Base-by-base conservation (phyloP, 768 basidiomycete genomes). In the Mycena indigotica region DNA sequence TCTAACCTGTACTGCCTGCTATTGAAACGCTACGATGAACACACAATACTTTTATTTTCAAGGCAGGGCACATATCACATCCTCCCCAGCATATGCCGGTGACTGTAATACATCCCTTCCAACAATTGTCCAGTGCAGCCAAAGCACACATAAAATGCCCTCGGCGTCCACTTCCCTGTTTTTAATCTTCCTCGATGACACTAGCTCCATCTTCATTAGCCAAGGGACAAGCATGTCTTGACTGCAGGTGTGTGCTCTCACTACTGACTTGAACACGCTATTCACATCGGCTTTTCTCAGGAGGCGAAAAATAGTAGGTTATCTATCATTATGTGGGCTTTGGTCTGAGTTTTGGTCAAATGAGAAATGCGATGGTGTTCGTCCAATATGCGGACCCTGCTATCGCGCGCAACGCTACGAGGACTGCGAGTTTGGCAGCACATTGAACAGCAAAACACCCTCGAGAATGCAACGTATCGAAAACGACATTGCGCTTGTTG, bases 341-440 rank as follows among this genome's bases (percentile, higher is more conserved):
- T 13, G 21, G 2, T 17, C 23, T 52, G 28, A 17, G n/a, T 28
- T 19, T 41, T 1, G 26, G 32, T 16, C 12, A 10, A 15, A 26
- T 32, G 32, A 81, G 79, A 72, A 72, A 61, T 81, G 80, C 51
- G 79, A 81, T 57, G 75, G 77, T 12, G 55, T 52, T 1, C 70
- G 73, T 21, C 80, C 80, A 0, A 65, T 72, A 3, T 81, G 80
- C 50, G 70, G 71, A 5, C 79, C 74, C 41, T 81, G 80, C 59
- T 58, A 67, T 16, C 66, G 76, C 3, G 72, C 74, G 0, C 69
- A 74, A 39, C 67, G 77, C 8, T 62, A 54, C 6, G 76, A 75
- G 4, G 79, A 81, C 51, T 81, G 80, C 51, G 79, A 80, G 65
- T 81, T 80, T 57, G 71, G 73, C 1, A 77, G 78, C 50, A 72